Base-by-base conservation (phyloP, 176 grass and related monocot species). In the Hyparrhenia diplandra region DNA sequence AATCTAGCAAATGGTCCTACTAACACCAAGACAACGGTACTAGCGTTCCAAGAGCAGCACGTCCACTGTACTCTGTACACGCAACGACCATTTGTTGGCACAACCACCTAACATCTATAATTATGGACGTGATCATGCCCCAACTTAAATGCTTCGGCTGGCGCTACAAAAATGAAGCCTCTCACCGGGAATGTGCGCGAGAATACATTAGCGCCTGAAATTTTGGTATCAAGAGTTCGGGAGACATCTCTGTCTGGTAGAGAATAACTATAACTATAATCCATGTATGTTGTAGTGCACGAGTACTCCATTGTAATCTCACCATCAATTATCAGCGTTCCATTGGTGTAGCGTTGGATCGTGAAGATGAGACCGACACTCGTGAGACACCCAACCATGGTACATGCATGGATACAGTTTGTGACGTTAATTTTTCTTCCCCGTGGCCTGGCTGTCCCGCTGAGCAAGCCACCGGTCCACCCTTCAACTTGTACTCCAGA, bases 121-220 rank as follows among this genome's bases (percentile, higher is more conserved):
- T 75, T 16, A 18, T 43, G 36, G 25, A 27, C 47, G 12, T 5
- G 61, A 39, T 83, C 23, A 61, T 61, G 37, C 20, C 17, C 61
- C 45, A 10, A 28, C 30, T 40, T 74, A 21, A 23, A 51, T 51
- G 14, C 71, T 67, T 67, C n/a, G 20, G 20, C 21, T 6, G 20
- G 20, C n/a, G 21, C 54, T 58, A 58, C 2, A 58, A 18, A 58
- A 58, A 25, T 24, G 55, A 11, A 5, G 55, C n/a, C 17, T 2
- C 18, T 8, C 18, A 21, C 18, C 5, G 7, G 35, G 27, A 59
- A 20, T 64, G 41, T 37, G 83, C 58, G 21, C 83, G 12, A n/a
- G 59, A 82, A 74, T 64, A n/a, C n/a, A n/a, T n/a, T n/a, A 39
- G 42, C 58, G 58, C 70, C 80, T 74, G 29, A 4, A 52, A 52